Conservation (phyloP, 1,284 basidiomycete species). For the Malassezia yamatoensis region DNA sequence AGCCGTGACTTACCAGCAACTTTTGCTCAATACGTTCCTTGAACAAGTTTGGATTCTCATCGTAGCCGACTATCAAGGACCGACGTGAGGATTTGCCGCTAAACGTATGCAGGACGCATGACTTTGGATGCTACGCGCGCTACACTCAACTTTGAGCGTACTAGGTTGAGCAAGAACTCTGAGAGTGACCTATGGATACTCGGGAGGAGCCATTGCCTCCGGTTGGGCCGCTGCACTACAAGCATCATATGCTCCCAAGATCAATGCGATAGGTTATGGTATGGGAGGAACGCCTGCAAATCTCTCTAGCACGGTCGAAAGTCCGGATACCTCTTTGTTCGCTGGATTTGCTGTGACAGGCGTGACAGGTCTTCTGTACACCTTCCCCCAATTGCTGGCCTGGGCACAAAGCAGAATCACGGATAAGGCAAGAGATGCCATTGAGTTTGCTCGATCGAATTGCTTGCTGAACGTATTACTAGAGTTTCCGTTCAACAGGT, state of each 20-base stretch:
- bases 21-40: not conserved
- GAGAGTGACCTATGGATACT: slow-evolving; percentile 32
- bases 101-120: slow-evolving; percentile 25
- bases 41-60: slow-evolving; percentile 23
- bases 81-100: slow-evolving; percentile 31
- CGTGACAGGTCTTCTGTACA: slow-evolving; percentile 21
- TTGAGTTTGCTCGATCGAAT: slow-evolving; percentile 1
- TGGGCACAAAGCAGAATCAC: slow-evolving; percentile 15
- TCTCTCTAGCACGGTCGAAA: slow-evolving; percentile 15
- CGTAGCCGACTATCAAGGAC: slow-evolving; percentile 34
- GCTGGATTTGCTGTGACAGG: slow-evolving; percentile 33
- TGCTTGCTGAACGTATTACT: slow-evolving; percentile 6
- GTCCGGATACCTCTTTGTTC: slow-evolving; percentile 3
- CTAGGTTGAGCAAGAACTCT: slow-evolving; percentile 18
- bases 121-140: slow-evolving; percentile 33
- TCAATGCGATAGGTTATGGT: slow-evolving; percentile 24
- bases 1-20: slow-evolving; percentile 4
- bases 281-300: slow-evolving; percentile 31
- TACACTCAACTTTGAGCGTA: slow-evolving; percentile 20
- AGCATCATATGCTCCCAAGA: slow-evolving; percentile 26
- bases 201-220: slow-evolving; percentile 34
- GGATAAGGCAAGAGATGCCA: slow-evolving; percentile 12
- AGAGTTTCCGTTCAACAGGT: not conserved
- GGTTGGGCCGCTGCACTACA: slow-evolving; percentile 33
- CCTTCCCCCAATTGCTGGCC: slow-evolving; percentile 21